A percentile compares a stretch with the other conserved stretches of the same genome.
phyloP scores from a whole-genome alignment of 2,329 filamentous ascomycete genomes.

The Epichloe scottii region DNA sequence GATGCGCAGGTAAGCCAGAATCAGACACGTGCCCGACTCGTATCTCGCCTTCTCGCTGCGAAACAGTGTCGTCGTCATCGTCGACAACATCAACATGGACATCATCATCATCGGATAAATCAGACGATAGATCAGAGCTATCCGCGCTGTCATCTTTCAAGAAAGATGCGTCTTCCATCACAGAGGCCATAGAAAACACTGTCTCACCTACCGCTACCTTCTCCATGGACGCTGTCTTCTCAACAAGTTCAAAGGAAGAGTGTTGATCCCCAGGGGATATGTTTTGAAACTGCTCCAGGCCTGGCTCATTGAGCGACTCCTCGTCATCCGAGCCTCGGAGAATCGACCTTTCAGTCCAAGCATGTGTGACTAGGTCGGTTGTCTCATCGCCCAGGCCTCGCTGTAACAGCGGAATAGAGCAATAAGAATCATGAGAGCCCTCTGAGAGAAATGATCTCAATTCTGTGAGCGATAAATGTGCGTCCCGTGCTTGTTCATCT shows the following conservation, averaged over 20 bases:
- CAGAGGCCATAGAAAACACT: slow-evolving; percentile 10
- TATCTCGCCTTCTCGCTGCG: slow-evolving; percentile 29
- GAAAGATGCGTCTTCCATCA: slow-evolving; percentile 29
- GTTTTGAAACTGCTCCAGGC: slow-evolving; percentile 6
- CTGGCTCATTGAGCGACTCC: slow-evolving; percentile 13
- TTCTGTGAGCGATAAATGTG: slow-evolving; percentile 20
- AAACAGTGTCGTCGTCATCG: slow-evolving; percentile 31
- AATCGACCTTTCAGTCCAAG: slow-evolving; percentile 43
- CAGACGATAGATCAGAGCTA: not conserved
- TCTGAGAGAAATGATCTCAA: slow-evolving; percentile 40
- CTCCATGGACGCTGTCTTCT: slow-evolving; percentile 40
- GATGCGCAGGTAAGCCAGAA: slow-evolving; percentile 20
- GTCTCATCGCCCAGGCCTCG: slow-evolving; percentile 45
- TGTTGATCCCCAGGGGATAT: slow-evolving; percentile 18
- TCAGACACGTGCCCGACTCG: slow-evolving; percentile 14
- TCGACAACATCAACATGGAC: too few relatives aligned
- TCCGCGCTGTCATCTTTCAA: slow-evolving; percentile 36
- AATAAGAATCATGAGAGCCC: slow-evolving; percentile 61
- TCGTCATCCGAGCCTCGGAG: slow-evolving; percentile 35
- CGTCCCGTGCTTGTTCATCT: slow-evolving; percentile 10
- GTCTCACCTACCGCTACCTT: slow-evolving; percentile 26
- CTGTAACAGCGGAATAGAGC: slow-evolving; percentile 64
- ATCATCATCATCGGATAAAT: not conserved
- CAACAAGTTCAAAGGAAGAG: slow-evolving; percentile 41
- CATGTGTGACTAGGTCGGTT: slow-evolving; percentile 15